Conservation (phyloP, 495 filamentous ascomycete species). For the Chaetomium tenue region DNA sequence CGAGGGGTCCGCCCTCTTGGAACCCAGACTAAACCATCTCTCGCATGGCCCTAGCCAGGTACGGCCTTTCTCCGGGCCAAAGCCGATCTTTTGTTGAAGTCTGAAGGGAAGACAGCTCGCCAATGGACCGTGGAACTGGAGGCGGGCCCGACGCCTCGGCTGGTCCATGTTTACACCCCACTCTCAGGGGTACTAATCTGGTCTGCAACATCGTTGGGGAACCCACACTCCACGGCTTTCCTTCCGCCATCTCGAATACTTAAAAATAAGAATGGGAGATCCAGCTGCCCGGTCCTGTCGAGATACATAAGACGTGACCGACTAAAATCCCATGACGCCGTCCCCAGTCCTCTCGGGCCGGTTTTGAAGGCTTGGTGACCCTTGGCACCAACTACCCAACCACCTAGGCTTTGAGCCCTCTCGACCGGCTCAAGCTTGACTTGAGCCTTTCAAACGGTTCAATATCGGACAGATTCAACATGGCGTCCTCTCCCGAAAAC, state of each 20-base stretch:
- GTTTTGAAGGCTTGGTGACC: neutral
- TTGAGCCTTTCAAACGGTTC: neutral
- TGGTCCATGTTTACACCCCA: neutral
- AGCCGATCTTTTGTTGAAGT: neutral
- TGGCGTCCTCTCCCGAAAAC: conserved; percentile 4
- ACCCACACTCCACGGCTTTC: neutral
- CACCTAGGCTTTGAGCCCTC: neutral
- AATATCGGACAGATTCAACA: neutral
- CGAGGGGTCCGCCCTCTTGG: neutral
- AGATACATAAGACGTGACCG: neutral
- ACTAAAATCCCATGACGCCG: neutral
- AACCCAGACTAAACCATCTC: neutral
- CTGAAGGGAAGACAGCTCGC: neutral
- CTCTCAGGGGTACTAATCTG: neutral
- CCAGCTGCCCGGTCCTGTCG: neutral
- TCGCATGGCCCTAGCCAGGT: too few relatives aligned
- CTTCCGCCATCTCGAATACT: too few relatives aligned
- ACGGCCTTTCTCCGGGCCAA: neutral
- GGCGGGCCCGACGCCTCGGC: neutral
- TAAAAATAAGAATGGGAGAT: neutral
- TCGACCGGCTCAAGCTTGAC: neutral
- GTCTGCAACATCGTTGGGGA: neutral
- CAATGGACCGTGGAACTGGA: neutral
- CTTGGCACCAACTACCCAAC: neutral
- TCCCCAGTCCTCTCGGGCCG: neutral